These are phyloP conservation scores for Kentomonas sorsogonicus DNA, from an alignment of 208 protist species.

Conservation along the genomic window DNA sequence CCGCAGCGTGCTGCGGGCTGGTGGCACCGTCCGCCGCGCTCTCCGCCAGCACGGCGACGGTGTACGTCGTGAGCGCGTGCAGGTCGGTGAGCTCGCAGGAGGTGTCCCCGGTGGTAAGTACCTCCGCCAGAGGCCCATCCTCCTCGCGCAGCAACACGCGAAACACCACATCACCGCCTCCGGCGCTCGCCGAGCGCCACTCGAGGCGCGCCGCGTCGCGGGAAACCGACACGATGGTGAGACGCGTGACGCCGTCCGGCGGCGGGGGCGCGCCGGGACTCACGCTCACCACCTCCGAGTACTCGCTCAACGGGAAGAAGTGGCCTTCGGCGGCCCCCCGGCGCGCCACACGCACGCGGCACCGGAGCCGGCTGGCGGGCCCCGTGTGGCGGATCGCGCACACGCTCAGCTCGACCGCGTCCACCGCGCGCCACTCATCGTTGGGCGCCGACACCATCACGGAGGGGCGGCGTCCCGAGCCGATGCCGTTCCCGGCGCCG, in stretches of 20 bases:
- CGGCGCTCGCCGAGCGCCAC: constrained; percentile 54
- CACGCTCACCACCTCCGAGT: constrained; percentile 59
- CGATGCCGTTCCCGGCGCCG: constrained; percentile 8
- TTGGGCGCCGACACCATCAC: constrained; percentile 2
- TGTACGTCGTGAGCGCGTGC: constrained; percentile 22
- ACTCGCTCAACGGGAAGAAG: constrained; percentile 51
- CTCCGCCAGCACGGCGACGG: constrained; percentile 37
- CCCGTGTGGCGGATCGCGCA: constrained; percentile 61
- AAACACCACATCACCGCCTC: constrained; percentile 9
- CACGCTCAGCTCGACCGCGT: constrained; percentile 57
- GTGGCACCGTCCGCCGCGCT: no score
- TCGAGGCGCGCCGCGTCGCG: constrained; percentile 53
- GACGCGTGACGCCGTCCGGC: constrained; percentile 62
- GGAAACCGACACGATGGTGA: constrained; percentile 47
- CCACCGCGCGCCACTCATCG: constrained; percentile 72
- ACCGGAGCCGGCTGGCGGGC: constrained; percentile 61
- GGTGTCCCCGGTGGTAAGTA: constrained; percentile 19
- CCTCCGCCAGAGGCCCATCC: constrained; percentile 13
- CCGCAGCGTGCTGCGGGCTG: no score
- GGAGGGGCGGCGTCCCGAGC: not conserved
- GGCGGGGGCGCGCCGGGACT: constrained; percentile 77
- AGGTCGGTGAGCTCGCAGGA: not conserved
- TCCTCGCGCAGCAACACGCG: not conserved
- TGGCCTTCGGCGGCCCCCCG: not conserved
- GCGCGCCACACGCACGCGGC: constrained; percentile 48